A percentile compares a stretch with the other conserved stretches of the same genome.
phyloP scores from a whole-genome alignment of 306 rosid species.

The Echinosophora koreensis region DNA sequence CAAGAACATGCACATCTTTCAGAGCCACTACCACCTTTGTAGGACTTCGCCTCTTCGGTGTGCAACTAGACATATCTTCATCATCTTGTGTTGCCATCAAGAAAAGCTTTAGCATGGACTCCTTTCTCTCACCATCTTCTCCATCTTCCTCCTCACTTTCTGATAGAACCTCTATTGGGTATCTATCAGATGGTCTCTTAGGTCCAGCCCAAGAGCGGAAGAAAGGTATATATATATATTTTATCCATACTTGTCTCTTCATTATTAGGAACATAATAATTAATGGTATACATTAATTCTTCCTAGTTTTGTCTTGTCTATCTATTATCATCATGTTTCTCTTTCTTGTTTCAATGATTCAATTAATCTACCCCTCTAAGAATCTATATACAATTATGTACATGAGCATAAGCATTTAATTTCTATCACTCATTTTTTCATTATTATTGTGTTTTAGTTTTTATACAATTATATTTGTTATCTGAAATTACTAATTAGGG shows the following conservation, averaged over 20 bases:
- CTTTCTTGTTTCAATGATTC: background rate
- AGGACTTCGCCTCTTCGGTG: slow-evolving; percentile 85
- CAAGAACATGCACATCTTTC: slow-evolving; percentile 82
- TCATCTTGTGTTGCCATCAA: slow-evolving; percentile 49
- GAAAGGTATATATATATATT: slow-evolving; percentile 57
- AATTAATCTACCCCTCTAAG: background rate
- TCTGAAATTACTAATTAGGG: no score
- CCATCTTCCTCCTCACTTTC: slow-evolving; percentile 60
- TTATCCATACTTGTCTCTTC: background rate
- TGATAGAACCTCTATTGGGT: slow-evolving; percentile 59
- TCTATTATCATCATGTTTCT: background rate
- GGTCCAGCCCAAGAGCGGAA: slow-evolving; percentile 70
- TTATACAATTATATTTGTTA: background rate
- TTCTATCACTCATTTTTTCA: background rate
- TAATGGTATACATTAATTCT: background rate
- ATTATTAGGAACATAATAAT: background rate
- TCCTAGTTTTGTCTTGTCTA: background rate
- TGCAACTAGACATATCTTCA: slow-evolving; percentile 63
- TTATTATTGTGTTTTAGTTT: background rate
- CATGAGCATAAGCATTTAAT: background rate
- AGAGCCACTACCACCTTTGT: slow-evolving; percentile 47
- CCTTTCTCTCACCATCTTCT: slow-evolving; percentile 59
- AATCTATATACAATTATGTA: background rate
- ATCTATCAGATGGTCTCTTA: slow-evolving; percentile 80
- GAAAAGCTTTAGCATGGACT: slow-evolving; percentile 87